Evolutionary conservation across 768 basidiomycete genomes (phyloP).

Genomic region (Coprinellus micaceus): DNA sequence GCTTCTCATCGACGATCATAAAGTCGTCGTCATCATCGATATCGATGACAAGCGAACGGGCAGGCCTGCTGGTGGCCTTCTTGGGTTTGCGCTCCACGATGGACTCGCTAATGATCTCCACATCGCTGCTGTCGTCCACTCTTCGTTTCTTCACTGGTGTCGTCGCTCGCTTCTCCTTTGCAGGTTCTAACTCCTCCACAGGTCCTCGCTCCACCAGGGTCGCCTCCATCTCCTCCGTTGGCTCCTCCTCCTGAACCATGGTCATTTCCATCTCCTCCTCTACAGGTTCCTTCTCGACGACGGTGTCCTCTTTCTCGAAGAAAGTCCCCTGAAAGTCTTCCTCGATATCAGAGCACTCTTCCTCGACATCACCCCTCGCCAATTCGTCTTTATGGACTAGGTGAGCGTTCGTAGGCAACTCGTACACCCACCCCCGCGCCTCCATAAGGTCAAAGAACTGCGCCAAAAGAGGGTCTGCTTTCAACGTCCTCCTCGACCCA

Average conservation of each 20-base stretch:
- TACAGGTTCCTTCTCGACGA: neutral
- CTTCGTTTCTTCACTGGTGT: neutral
- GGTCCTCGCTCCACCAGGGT: neutral
- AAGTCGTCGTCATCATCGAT: neutral
- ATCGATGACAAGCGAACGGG: too few species aligned
- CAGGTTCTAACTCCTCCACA: too few species aligned
- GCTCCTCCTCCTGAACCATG: neutral
- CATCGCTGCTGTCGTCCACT: neutral
- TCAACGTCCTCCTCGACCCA: constrained; percentile 79
- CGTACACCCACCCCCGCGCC: constrained; percentile 63
- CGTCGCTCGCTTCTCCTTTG: neutral
- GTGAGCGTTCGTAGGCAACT: constrained; percentile 54
- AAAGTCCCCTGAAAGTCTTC: neutral
- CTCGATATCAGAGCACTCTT: neutral
- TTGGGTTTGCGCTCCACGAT: too few species aligned
- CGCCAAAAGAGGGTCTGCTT: constrained; percentile 52
- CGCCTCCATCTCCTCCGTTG: neutral
- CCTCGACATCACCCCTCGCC: constrained; percentile 6
- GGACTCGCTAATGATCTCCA: too few species aligned
- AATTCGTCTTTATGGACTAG: constrained; percentile 37
- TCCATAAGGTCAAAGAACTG: constrained; percentile 82
- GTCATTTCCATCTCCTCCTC: neutral
- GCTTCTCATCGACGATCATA: neutral
- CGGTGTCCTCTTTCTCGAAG: constrained; percentile 9
- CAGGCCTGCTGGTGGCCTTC: too few species aligned